phyloP scores from a whole-genome alignment of 2,329 filamentous ascomycete genomes.

The Nannizziopsis barbatae region DNA sequence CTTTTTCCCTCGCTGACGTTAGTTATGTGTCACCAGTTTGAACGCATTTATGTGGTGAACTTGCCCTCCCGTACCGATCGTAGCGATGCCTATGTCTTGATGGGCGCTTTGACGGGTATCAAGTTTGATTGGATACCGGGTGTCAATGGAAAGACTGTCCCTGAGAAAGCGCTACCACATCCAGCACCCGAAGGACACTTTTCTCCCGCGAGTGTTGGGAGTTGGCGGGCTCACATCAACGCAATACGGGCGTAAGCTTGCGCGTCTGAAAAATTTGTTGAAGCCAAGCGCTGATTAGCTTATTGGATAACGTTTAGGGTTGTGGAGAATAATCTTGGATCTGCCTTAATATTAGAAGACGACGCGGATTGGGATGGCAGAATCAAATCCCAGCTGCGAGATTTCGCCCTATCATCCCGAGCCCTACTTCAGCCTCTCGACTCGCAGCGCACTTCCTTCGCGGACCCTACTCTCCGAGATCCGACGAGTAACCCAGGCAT shows the following conservation, averaged over 20 bases:
- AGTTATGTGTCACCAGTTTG: no score
- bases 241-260: no score
- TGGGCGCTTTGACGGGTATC: slow-evolving; percentile 34
- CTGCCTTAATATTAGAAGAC: slow-evolving; percentile 46
- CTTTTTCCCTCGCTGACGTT: slow-evolving; percentile 25
- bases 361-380: slow-evolving; percentile 49
- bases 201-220: no score
- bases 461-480: neutral
- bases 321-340: slow-evolving; percentile 36
- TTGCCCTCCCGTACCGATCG: slow-evolving; percentile 41
- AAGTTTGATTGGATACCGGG: slow-evolving; percentile 38
- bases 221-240: no score
- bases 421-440: slow-evolving; percentile 1
- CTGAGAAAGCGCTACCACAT: neutral
- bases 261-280: no score
- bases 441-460: neutral
- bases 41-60: no score
- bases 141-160: slow-evolving; percentile 31
- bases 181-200: no score
- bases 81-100: slow-evolving; percentile 39
- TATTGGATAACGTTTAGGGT: slow-evolving; percentile 22
- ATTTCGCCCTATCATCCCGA: neutral
- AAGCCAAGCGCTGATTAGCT: no score
- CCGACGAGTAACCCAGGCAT: neutral
- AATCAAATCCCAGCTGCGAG: slow-evolving; percentile 39